Evolutionary conservation across 495 filamentous ascomycete genomes (phyloP).

Genomic region (Penicillium angulare): DNA sequence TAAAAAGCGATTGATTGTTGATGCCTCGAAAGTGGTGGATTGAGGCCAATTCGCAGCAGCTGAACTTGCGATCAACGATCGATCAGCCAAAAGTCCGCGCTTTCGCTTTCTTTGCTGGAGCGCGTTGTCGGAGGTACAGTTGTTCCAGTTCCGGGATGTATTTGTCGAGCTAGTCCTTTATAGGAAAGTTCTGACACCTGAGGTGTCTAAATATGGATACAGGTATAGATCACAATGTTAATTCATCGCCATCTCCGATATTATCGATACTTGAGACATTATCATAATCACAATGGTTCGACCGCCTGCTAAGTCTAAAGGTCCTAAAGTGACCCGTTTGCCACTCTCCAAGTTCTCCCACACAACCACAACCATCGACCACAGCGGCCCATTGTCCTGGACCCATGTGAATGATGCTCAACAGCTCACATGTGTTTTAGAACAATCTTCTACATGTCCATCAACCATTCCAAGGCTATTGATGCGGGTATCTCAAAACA

Average conservation of each 20-base stretch:
- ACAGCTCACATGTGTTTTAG: conserved; percentile 30
- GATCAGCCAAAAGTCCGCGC: conserved; percentile 36
- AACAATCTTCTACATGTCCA: conserved; percentile 9
- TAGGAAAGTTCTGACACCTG: background rate
- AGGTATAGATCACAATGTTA: no score
- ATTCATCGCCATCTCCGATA: no score
- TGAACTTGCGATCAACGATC: conserved; percentile 26
- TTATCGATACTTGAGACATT: no score
- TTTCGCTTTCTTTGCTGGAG: conserved; percentile 25
- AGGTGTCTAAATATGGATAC: background rate
- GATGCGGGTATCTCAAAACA: conserved; percentile 26
- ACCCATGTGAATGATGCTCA: conserved; percentile 36
- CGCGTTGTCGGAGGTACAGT: conserved; percentile 1
- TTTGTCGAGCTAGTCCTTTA: background rate
- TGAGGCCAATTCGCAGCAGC: conserved; percentile 14
- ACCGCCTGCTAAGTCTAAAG: background rate
- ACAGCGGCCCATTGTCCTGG: conserved; percentile 38
- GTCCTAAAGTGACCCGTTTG: background rate
- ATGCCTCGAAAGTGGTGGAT: conserved; percentile 22
- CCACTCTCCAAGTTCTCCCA: conserved; percentile 45
- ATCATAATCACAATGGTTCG: no score
- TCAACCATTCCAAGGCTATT: conserved; percentile 11
- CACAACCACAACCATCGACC: conserved; percentile 30
- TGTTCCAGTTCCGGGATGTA: background rate
- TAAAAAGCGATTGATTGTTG: conserved; percentile 13